Base-by-base conservation (phyloP, 169 alveolate genomes). In the Eimeria acervulina region DNA sequence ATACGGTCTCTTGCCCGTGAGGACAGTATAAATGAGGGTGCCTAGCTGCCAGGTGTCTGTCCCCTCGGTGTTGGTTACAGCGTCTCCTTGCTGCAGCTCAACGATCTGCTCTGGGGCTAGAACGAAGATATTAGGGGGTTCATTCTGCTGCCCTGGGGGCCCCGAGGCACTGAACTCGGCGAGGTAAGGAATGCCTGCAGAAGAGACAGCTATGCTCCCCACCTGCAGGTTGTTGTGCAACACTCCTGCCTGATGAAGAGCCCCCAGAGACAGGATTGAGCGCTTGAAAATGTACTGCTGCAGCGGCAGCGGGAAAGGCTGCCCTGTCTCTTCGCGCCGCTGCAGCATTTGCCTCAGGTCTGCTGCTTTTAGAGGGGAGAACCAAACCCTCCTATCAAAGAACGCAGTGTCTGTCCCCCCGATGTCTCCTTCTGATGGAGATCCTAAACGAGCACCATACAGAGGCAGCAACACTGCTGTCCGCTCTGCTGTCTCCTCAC, bases 21-120 rank as follows among this genome's bases (percentile, higher is more conserved):
- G 38, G 5, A 44, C 52, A 15, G 63, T 26, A n/a, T 15, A 78
- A 42, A 44, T 1, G 36, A 78, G 66, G 2, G 66, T 78, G 23
- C 89, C 89, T 28, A 78, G 15, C 66, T 78, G 89, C 89, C 89
- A 78, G n/a, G 89, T 17, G 19, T 78, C 89, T 38, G 89, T 78
- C 89, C 42, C 89, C 42, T 44, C 66, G 13, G 89, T 78, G 89
- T 38, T 38, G 1, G 89, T 38, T 2, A 44, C 38, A 23, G 89
- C 36, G 28, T 28, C 63, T 78, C 63, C 89, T 78, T 33, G 63
- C 61, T 78, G 63, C 38, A 78, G 38, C 7, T 40, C 63, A 2
- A 38, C 40, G 5, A 38, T 63, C 66, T 78, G 89, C 63, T 78
- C 89, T 21, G 89, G 89, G 42, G 89, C 8, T 7, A 78, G 40